Percentiles rank a stretch among this genome's conserved stretches.
These are phyloP conservation scores for Boletus rubropictus DNA, from an alignment of 768 basidiomycete genomes.

Conservation along the genomic window DNA sequence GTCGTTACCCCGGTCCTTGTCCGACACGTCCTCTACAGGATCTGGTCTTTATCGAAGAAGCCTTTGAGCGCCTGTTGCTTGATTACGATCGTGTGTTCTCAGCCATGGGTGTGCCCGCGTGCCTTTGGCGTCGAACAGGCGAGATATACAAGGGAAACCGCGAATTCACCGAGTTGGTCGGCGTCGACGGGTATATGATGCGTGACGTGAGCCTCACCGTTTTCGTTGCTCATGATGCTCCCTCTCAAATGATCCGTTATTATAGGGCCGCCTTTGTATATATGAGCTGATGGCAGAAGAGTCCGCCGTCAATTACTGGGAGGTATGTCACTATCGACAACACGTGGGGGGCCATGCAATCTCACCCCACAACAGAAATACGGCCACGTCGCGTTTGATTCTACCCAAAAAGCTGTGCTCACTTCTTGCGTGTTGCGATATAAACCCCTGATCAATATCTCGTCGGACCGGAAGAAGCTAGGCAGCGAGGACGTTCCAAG, in stretches of 20 bases:
- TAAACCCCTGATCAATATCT: slow-evolving; percentile 56
- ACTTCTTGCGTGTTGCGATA: slow-evolving; percentile 86
- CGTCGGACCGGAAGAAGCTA: slow-evolving; percentile 28
- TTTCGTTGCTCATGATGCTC: background rate
- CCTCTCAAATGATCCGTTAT: background rate
- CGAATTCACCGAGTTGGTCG: slow-evolving; percentile 88
- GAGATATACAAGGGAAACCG: slow-evolving; percentile 99
- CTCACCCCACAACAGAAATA: slow-evolving; percentile 64
- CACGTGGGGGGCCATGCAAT: background rate
- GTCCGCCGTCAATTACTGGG: slow-evolving; percentile 95
- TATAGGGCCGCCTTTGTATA: slow-evolving; percentile 83
- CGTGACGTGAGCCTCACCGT: slow-evolving; percentile 57
- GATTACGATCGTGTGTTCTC: slow-evolving; percentile 94
- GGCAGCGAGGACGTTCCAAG: slow-evolving; percentile 28
- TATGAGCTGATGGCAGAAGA: slow-evolving; percentile 99
- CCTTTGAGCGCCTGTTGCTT: slow-evolving; percentile 89
- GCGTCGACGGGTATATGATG: slow-evolving; percentile 81
- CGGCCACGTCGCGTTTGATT: slow-evolving; percentile 87
- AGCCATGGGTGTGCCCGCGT: slow-evolving; percentile 96
- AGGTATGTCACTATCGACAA: slow-evolving; percentile 44
- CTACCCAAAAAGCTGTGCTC: slow-evolving; percentile 86
- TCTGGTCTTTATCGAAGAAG: slow-evolving; percentile 96
- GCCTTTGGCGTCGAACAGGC: slow-evolving; percentile 93
- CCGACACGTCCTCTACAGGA: slow-evolving; percentile 44
- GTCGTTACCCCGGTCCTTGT: background rate